Evolutionary conservation across 495 filamentous ascomycete species (phyloP).

Genomic region (Entonaema liquescens): DNA sequence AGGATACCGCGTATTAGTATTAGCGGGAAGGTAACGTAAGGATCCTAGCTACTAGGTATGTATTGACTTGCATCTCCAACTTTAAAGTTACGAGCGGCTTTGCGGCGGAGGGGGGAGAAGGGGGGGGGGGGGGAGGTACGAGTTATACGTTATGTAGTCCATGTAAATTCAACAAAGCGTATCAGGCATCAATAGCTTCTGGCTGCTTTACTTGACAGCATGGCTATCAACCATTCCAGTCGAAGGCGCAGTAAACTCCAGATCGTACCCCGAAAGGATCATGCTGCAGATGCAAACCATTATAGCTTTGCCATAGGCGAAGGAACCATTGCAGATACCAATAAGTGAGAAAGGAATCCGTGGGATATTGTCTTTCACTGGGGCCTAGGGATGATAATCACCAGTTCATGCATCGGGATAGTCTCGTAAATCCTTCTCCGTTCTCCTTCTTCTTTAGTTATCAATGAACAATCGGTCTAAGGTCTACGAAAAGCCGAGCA

Average conservation of each 20-base stretch:
- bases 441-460: conserved; percentile 7
- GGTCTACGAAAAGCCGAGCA: conserved; percentile 11
- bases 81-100: conserved; percentile 5
- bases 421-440: conserved; percentile 19
- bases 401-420: conserved; percentile 13
- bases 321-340: conserved; percentile 13
- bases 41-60: conserved; percentile 5
- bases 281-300: conserved; percentile 18
- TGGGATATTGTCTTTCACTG: background rate
- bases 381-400: background rate
- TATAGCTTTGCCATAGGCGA: conserved; percentile 11
- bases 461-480: conserved; percentile 4
- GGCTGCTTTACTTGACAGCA: background rate
- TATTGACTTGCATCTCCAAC: conserved; percentile 8
- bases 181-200: conserved; percentile 33
- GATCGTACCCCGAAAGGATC: conserved; percentile 30
- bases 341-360: conserved; percentile 7
- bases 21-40: conserved; percentile 7
- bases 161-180: conserved; percentile 27
- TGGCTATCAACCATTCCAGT: background rate
- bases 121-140: no score
- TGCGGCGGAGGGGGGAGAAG: conserved; percentile 21
- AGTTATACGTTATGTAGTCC: no score
- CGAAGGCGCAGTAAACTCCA: background rate
- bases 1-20: conserved; percentile 22